Conservation (phyloP, 306 rosid species). For the Elaeagnus macrophylla region DNA sequence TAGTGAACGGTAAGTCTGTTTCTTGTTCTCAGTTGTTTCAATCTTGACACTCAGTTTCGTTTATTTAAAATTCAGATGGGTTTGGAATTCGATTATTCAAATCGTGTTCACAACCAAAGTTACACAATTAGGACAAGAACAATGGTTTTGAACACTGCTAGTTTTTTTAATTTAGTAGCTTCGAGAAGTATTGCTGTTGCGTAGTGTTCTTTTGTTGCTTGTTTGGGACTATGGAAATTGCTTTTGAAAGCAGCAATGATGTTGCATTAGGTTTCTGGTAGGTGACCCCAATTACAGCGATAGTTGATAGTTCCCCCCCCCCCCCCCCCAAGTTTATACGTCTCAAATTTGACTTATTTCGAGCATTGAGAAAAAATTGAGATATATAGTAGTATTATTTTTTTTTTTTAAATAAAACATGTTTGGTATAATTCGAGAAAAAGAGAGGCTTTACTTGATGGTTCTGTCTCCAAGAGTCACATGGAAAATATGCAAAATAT, state of each 20-base stretch:
- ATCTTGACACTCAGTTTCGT: too few species aligned
- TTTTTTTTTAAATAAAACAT: too few species aligned
- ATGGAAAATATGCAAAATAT: slow-evolving; percentile 9
- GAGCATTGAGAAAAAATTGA: too few species aligned
- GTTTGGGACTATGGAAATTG: slow-evolving; percentile 37
- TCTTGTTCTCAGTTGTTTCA: not conserved
- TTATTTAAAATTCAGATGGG: not conserved
- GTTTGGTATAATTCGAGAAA: too few species aligned
- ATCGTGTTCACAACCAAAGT: not conserved
- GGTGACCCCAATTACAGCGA: slow-evolving; percentile 14
- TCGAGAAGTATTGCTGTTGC: not conserved
- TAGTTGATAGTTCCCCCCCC: too few species aligned
- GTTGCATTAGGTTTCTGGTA: slow-evolving; percentile 18
- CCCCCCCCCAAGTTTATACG: too few species aligned
- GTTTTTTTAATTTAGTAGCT: not conserved
- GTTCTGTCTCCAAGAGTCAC: slow-evolving; percentile 24
- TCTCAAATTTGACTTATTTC: too few species aligned
- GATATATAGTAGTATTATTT: too few species aligned
- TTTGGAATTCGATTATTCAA: not conserved
- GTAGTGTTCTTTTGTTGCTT: slow-evolving; percentile 11
- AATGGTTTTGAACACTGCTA: too few species aligned
- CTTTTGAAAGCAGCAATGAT: slow-evolving; percentile 22
- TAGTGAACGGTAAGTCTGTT: slow-evolving; percentile 65
- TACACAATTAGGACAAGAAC: too few species aligned
- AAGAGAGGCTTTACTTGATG: too few species aligned